Evolutionary conservation across 768 basidiomycete genomes (phyloP), one percentile per base, ranked within the genome.

Genomic region (Polyporus arcularius): DNA sequence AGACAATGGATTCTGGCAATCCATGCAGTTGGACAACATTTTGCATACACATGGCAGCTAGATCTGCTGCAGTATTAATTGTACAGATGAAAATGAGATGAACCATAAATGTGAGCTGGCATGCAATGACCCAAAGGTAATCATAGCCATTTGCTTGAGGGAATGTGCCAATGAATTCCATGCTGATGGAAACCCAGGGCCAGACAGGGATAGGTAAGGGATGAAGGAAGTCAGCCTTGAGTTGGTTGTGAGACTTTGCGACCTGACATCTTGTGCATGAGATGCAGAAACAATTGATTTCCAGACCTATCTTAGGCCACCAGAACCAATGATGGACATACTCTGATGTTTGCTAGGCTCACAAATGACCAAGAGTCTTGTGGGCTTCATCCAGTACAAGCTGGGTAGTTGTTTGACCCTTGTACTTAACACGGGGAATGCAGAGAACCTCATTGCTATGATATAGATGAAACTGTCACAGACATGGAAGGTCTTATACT

Each of bases 91-190:
- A 61, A 1, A 64, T 60, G 0, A 67, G 43, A 43, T 71, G 71
- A 3, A 65, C 60, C 54, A 62, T 61, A 0, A 41, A 70, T 52
- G 57, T 72, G 62, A 58, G 64, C 41, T 1, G 71, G 53, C 0
- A 43, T 4, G 72, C 65, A 0, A 77, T 50, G 0, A 72, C 66
- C 15, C 60, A 71, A 0, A 75, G 55, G 14, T 55, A 71, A 42
- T 76, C 72, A n/a, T 38, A 73, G 0, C 63, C 69, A 4, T 69
- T 18, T 0, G 49, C 67, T 16, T 62, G 38, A 12, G 75, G 78
- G 10, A 80, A 65, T 2, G 72, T 74, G 0, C 72, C 78, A 0
- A 80, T 56, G 41, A 80, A 80, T 63, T 80, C 79, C 52, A 80
- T 76, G 0, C 71, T 73, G 0, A 81, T 76, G 0, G 72, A 70